Evolutionary conservation across 257 asterid species (phyloP).

Genomic region (Thymus mandschuricus): DNA sequence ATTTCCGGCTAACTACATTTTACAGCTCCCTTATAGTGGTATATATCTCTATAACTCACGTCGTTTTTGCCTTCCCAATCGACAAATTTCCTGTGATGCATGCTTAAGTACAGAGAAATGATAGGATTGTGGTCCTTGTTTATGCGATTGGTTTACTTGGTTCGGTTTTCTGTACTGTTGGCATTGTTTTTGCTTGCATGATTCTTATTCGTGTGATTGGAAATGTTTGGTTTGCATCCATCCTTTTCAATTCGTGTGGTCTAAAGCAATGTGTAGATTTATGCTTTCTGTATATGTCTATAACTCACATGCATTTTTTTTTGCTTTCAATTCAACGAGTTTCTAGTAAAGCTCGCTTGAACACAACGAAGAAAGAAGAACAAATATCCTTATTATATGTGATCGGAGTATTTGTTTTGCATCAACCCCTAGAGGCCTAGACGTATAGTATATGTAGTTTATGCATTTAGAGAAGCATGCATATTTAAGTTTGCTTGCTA

Average conservation of each 20-base stretch:
- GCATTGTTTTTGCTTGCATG: not conserved
- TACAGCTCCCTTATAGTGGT: slow-evolving; percentile 62
- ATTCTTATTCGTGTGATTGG: too few species aligned
- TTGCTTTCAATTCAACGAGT: not conserved
- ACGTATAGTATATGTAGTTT: not conserved
- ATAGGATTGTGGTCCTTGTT: not conserved
- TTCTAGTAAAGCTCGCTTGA: not conserved
- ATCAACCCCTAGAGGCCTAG: not conserved
- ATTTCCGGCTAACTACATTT: slow-evolving; percentile 70
- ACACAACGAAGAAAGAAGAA: not conserved
- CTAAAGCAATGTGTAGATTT: not conserved
- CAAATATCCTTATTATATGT: not conserved
- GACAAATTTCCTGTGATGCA: too few species aligned
- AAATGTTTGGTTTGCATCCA: not conserved
- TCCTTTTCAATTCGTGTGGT: not conserved
- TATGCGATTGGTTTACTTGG: not conserved
- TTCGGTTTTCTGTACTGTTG: not conserved
- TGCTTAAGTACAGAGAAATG: too few species aligned
- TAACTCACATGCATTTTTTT: not conserved
- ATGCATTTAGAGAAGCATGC: too few species aligned
- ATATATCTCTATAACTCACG: slow-evolving; percentile 14
- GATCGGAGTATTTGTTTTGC: slow-evolving; percentile 1
- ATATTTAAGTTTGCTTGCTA: too few species aligned
- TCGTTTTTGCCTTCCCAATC: not conserved
- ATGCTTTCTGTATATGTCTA: too few species aligned